Conservation (phyloP, 805 yeast genomes). For the Scheffersomyces spartinae region DNA sequence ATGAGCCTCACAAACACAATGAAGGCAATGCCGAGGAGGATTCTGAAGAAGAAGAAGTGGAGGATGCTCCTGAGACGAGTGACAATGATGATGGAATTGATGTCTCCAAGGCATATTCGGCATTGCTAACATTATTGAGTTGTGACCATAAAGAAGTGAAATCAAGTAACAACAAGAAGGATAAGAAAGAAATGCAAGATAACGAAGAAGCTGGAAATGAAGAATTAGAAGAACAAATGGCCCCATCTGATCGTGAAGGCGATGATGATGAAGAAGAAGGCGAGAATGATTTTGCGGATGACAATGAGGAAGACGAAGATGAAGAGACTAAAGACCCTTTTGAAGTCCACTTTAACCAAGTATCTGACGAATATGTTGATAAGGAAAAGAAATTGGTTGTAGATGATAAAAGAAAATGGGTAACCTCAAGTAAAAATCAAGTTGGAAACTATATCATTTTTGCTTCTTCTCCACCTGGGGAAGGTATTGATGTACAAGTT, state of each 20-base stretch:
- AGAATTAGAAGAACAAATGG: constrained; percentile 19
- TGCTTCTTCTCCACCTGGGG: no score
- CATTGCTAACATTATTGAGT: constrained; percentile 50
- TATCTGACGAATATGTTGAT: constrained; percentile 26
- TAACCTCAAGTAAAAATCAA: constrained; percentile 3
- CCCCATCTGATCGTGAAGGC: constrained; percentile 10
- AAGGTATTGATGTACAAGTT: no score
- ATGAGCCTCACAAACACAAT: constrained; percentile 6
- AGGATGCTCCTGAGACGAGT: constrained; percentile 8
- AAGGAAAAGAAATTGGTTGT: constrained; percentile 11
- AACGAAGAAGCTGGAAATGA: constrained; percentile 5
- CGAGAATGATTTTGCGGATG: constrained; percentile 5
- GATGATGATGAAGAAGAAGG: constrained; percentile 9
- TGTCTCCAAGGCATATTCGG: constrained; percentile 47
- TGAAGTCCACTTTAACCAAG: constrained; percentile 58
- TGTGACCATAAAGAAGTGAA: constrained; percentile 28
- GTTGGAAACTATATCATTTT: no score
- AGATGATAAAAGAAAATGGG: constrained; percentile 17
- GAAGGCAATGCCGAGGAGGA: constrained; percentile 9
- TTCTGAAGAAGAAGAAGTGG: constrained; percentile 7
- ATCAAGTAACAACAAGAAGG: constrained; percentile 5
- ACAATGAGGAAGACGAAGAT: constrained; percentile 6
- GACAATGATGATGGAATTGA: constrained; percentile 11
- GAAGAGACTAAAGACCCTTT: constrained; percentile 53
- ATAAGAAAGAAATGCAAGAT: constrained; percentile 4